Base-by-base conservation (phyloP, 768 basidiomycete genomes). In the Termitomyces sp. region DNA sequence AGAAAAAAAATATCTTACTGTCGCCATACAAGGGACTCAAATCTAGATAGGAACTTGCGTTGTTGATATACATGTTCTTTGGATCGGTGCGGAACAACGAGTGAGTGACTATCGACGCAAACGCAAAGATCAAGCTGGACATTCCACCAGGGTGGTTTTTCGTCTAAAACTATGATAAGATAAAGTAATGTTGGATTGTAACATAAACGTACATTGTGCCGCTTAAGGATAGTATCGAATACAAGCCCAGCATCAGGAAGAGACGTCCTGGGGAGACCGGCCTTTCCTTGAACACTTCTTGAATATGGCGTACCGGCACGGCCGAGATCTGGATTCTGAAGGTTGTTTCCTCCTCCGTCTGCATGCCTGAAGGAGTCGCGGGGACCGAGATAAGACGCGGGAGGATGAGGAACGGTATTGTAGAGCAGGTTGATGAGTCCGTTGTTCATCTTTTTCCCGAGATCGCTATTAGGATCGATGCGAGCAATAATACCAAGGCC, bases 51-150 rank as follows among this genome's bases (percentile, higher is more conserved):
- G 81, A 81, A 60, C 77, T 77, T 1, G 85, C 80, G 55, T 80
- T 72, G 73, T 87, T 87, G 68, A 79, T 75, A 42, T 72, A 74
- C 66, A 71, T 74, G 63, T 84, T 76, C 4, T 67, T 59, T 16
- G 68, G 69, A 63, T 80, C 73, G 1, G 84, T 84, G 40, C 79
- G 71, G 76, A 86, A 88, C 9, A 86, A 71, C 6, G 77, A 79
- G 71, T 89, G 88, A 9, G 61, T 65, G 16, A 65, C 52, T 28
- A 65, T 59, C 38, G 85, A 76, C 3, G 87, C 89, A 63, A 87
- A 88, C 2, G 88, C 84, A 66, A 89, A 89, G 66, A 85, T 82
- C 49, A 87, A 66, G 66, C 79, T 82, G 18, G 85, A 88, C 61
- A 85, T 78, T 22, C 88, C 89, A 5, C 79, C 81, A 1, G 80